Evolutionary conservation across 176 grass and related monocot genomes (phyloP).

Genomic region (Paspalum notatum): DNA sequence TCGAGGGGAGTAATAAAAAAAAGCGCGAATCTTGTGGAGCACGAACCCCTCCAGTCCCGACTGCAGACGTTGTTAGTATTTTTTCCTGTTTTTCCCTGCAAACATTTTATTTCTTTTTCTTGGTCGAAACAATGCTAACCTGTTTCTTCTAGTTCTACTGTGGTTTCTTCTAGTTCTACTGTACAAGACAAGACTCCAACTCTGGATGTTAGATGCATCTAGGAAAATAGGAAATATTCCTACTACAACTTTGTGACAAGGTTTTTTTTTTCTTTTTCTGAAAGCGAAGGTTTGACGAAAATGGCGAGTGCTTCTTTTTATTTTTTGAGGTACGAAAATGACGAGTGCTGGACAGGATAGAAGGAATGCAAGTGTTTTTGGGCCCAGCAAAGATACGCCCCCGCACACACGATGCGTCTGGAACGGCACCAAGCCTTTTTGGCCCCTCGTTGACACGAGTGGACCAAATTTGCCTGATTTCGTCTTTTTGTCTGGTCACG

Average conservation of each 20-base stretch:
- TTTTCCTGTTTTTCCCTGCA: neutral
- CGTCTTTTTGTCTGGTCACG: neutral
- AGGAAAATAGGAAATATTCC: neutral
- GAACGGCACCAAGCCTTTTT: neutral
- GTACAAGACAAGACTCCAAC: too few relatives aligned
- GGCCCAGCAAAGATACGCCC: neutral
- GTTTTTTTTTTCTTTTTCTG: neutral
- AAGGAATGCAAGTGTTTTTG: neutral
- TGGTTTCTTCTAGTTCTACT: too few relatives aligned
- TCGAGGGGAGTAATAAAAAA: neutral
- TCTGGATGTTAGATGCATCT: neutral
- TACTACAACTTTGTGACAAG: neutral
- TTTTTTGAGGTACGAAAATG: too few relatives aligned
- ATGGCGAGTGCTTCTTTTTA: neutral
- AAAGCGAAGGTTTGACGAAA: conserved; percentile 6
- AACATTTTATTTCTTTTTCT: neutral
- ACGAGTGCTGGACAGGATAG: neutral
- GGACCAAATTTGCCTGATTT: neutral
- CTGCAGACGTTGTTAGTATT: neutral
- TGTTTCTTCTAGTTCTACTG: neutral
- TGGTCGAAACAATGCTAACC: neutral
- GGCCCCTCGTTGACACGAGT: neutral
- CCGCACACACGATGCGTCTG: neutral
- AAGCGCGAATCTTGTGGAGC: conserved; percentile 40
- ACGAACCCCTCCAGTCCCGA: conserved; percentile 37